Evolutionary conservation across 2,329 filamentous ascomycete species (phyloP).

Genomic region (Xenoacremonium recifei): DNA sequence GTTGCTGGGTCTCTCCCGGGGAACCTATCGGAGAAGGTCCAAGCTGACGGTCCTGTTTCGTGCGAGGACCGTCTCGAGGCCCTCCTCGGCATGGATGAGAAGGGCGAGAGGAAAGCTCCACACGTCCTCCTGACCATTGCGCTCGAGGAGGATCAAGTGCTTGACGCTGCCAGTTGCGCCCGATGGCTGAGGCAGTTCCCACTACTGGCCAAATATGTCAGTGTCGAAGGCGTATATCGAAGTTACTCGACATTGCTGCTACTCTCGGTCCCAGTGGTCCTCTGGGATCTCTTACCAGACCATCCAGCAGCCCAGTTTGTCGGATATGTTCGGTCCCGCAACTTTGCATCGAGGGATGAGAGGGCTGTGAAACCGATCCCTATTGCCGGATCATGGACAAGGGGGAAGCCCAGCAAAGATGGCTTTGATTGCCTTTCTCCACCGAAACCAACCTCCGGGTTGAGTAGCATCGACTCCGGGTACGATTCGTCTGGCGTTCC

Average conservation of each 20-base stretch:
- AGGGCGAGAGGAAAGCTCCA: constrained; percentile 20
- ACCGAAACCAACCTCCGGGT: constrained; percentile 19
- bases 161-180: constrained; percentile 22
- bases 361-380: constrained; percentile 19
- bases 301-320: constrained; percentile 26
- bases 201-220: constrained; percentile 23
- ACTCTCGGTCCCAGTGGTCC: constrained; percentile 23
- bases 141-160: constrained; percentile 23
- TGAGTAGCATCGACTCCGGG: constrained; percentile 25
- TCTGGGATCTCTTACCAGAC: constrained; percentile 24
- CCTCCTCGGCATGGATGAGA: constrained; percentile 17
- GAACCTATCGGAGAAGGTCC: constrained; percentile 21
- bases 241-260: constrained; percentile 25
- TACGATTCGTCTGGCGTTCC: constrained; percentile 23
- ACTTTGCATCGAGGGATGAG: constrained; percentile 16
- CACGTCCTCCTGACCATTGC: constrained; percentile 25
- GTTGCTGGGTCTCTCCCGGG: constrained; percentile 16
- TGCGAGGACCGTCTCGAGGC: constrained; percentile 22
- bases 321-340: constrained; percentile 24
- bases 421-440: constrained; percentile 18
- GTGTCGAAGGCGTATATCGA: constrained; percentile 21
- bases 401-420: constrained; percentile 9
- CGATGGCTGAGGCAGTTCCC: constrained; percentile 28
- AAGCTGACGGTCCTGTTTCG: constrained; percentile 16
- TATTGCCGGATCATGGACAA: constrained; percentile 14